Percentiles rank a stretch among this genome's conserved stretches.
Evolutionary conservation across 352 stramenopile species (phyloP).

Genomic region (Phytophthora citrophthora): DNA sequence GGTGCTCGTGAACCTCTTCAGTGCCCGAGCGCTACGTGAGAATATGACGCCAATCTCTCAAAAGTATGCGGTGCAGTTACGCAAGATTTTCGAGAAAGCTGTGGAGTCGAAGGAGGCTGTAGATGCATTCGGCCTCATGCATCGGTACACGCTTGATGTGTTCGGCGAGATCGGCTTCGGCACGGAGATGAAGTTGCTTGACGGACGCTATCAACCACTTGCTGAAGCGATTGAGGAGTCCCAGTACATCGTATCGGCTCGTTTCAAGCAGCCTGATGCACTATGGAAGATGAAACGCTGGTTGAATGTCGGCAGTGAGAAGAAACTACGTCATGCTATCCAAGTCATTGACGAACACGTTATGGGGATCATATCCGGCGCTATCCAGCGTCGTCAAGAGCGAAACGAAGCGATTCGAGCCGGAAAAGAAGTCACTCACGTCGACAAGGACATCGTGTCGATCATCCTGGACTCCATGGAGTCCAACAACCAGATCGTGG

Average conservation of each 20-base stretch:
- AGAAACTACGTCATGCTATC: slow-evolving; percentile 28
- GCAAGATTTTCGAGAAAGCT: slow-evolving; percentile 35
- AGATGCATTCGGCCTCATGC: slow-evolving; percentile 38
- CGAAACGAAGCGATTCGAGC: slow-evolving; percentile 11
- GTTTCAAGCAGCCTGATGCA: slow-evolving; percentile 53
- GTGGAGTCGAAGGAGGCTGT: slow-evolving; percentile 25
- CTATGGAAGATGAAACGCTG: slow-evolving; percentile 52
- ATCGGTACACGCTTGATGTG: slow-evolving; percentile 47
- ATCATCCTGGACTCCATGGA: slow-evolving; percentile 37
- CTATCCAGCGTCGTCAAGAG: slow-evolving; percentile 32
- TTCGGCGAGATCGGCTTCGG: slow-evolving; percentile 54
- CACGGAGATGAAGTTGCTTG: slow-evolving; percentile 38
- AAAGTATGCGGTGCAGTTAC: slow-evolving; percentile 37
- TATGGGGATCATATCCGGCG: slow-evolving; percentile 34
- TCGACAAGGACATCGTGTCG: slow-evolving; percentile 40
- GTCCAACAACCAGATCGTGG: slow-evolving; percentile 25
- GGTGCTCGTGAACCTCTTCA: slow-evolving; percentile 44
- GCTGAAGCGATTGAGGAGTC: slow-evolving; percentile 40
- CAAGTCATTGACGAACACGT: slow-evolving; percentile 40
- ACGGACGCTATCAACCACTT: slow-evolving; percentile 37
- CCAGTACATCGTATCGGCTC: slow-evolving; percentile 35
- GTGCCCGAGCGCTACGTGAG: slow-evolving; percentile 37
- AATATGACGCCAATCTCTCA: slow-evolving; percentile 41
- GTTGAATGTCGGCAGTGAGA: slow-evolving; percentile 37
- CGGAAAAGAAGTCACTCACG: not conserved